Percentiles rank a stretch among this genome's conserved stretches.
Conservation (phyloP, 495 filamentous ascomycete genomes). For the Pseudomonodictys pantanalensis region DNA sequence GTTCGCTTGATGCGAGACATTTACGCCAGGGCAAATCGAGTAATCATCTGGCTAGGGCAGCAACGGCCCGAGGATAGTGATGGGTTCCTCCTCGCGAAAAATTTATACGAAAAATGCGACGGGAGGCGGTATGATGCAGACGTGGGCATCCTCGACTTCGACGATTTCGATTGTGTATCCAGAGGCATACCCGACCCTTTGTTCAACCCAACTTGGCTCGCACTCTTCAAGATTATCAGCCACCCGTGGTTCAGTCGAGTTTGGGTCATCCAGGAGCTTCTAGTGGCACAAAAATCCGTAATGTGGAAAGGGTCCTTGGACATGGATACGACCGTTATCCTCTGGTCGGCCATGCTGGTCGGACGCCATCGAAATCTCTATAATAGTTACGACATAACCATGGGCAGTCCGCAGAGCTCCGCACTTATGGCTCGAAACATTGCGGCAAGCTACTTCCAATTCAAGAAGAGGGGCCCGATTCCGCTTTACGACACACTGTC, state of each 20-base stretch:
- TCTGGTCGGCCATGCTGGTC: background rate
- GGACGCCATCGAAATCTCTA: background rate
- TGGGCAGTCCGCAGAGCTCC: background rate
- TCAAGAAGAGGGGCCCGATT: background rate
- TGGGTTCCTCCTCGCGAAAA: background rate
- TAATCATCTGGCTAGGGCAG: slow-evolving; percentile 4
- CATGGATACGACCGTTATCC: background rate
- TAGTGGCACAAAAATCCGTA: background rate
- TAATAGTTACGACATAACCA: background rate
- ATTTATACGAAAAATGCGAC: background rate
- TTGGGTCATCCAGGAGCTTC: background rate
- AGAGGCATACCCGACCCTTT: background rate
- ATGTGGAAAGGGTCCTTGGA: background rate
- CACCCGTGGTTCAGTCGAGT: background rate
- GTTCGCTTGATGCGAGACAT: background rate
- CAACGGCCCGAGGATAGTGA: background rate
- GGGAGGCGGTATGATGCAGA: background rate
- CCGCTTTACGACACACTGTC: background rate
- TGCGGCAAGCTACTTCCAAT: background rate
- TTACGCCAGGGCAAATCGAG: background rate
- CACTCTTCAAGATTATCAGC: background rate
- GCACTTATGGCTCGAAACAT: background rate
- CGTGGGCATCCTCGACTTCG: background rate
- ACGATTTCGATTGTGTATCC: background rate
- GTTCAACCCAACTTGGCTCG: background rate